Percentiles rank a stretch among this genome's conserved stretches.
Conservation (phyloP, 306 rosid genomes). For the Ceratonia siliqua region DNA sequence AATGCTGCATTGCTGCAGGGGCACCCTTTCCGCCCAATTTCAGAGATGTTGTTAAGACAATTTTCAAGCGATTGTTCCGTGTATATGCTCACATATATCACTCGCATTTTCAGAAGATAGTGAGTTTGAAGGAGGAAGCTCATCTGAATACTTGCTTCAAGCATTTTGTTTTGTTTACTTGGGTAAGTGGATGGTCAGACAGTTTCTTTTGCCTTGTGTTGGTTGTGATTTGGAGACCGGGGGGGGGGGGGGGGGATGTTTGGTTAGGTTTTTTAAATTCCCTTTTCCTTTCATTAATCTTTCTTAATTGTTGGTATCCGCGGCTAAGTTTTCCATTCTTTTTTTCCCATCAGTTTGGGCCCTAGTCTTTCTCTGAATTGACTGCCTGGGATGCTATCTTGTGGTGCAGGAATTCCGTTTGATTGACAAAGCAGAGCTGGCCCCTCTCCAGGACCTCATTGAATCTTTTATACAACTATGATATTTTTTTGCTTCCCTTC, state of each 20-base stretch:
- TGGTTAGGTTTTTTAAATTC: no score
- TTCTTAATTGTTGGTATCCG: no score
- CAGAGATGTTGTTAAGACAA: conserved; percentile 78
- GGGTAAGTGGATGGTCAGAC: conserved; percentile 53
- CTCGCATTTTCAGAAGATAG: conserved; percentile 80
- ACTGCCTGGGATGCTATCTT: conserved; percentile 21
- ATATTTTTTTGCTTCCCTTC: background rate
- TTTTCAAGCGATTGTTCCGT: conserved; percentile 81
- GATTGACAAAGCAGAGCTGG: conserved; percentile 78
- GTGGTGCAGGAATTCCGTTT: conserved; percentile 71
- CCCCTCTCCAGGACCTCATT: conserved; percentile 78
- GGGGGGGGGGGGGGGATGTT: background rate
- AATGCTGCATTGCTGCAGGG: conserved; percentile 46
- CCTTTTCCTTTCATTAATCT: no score
- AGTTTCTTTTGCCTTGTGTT: conserved; percentile 3
- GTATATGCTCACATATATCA: conserved; percentile 90
- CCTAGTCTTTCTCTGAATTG: background rate
- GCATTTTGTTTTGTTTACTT: conserved; percentile 85
- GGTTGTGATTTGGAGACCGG: background rate
- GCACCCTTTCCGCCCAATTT: conserved; percentile 78
- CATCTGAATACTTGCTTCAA: conserved; percentile 93
- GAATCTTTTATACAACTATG: conserved; percentile 64
- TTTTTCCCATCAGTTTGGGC: background rate
- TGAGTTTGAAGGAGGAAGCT: conserved; percentile 90
- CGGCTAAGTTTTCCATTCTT: background rate